Evolutionary conservation across 331 rosid species (phyloP).

Genomic region (Cucumis variabilis): DNA sequence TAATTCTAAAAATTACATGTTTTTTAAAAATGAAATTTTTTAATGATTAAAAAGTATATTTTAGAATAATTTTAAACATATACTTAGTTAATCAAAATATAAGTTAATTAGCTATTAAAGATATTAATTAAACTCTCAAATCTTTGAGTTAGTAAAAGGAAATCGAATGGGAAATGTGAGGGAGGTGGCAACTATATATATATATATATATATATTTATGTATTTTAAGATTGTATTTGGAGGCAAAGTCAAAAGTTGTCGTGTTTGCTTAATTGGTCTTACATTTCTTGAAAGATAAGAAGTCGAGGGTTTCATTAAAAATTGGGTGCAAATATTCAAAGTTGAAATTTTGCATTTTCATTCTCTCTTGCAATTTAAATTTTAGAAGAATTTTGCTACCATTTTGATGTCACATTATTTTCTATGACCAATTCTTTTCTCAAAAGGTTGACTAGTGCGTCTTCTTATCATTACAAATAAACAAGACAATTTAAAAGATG

Average conservation of each 20-base stretch:
- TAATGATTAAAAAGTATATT: too few relatives aligned
- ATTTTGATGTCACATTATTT: background rate
- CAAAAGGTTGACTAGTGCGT: background rate
- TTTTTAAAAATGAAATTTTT: too few relatives aligned
- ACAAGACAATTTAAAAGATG: too few relatives aligned
- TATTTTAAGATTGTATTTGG: background rate
- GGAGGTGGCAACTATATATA: background rate
- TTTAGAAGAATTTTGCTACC: background rate
- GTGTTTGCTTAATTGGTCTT: background rate
- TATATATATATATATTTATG: background rate
- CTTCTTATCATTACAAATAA: too few relatives aligned
- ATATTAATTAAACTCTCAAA: too few relatives aligned
- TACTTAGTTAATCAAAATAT: too few relatives aligned
- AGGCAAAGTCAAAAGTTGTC: conserved; percentile 2
- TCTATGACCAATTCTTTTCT: background rate
- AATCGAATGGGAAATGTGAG: background rate
- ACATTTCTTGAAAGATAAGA: background rate
- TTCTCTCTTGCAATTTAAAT: background rate
- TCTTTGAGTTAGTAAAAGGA: background rate
- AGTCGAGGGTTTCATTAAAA: background rate
- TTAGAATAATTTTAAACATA: too few relatives aligned
- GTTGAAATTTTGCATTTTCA: background rate
- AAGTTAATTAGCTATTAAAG: too few relatives aligned
- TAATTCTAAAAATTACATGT: too few relatives aligned
- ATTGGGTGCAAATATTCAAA: background rate